Evolutionary conservation across 371 early-diverging fungal species (phyloP).

Genomic region (Saksenaea oblongispora): DNA sequence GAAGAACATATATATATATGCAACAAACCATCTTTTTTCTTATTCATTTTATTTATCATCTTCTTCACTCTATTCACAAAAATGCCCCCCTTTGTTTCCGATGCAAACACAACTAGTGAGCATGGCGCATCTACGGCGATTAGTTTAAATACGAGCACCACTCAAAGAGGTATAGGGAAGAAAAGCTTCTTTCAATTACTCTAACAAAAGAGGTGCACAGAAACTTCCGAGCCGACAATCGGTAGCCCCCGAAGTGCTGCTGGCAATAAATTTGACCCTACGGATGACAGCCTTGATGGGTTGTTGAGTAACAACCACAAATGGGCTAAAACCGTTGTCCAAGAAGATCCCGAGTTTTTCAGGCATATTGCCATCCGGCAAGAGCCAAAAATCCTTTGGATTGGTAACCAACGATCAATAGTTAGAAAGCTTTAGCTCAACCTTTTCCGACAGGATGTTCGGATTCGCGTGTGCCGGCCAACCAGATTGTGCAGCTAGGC

Average conservation of each 20-base stretch:
- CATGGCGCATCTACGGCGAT: not conserved
- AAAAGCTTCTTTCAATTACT: conserved; percentile 31
- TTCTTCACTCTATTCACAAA: not conserved
- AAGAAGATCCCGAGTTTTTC: conserved; percentile 42
- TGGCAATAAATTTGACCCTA: conserved; percentile 28
- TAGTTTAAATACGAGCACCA: not conserved
- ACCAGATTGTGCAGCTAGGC: conserved; percentile 56
- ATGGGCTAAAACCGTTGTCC: conserved; percentile 42
- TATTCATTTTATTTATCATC: not conserved
- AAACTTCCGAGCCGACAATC: not conserved
- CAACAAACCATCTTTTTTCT: not conserved
- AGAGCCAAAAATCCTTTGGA: conserved; percentile 89
- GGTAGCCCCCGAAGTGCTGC: not conserved
- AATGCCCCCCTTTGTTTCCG: not conserved
- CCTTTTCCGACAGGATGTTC: conserved; percentile 59
- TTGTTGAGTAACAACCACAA: conserved; percentile 33
- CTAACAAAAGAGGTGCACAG: not conserved
- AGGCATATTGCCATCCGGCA: conserved; percentile 68
- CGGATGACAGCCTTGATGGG: conserved; percentile 24
- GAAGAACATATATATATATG: not conserved
- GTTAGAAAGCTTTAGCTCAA: not conserved
- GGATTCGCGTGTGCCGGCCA: conserved; percentile 89
- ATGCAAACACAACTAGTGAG: not conserved
- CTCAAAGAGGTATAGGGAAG: conserved; percentile 44
- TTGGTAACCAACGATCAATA: conserved; percentile 55